phyloP scores from a whole-genome alignment of 306 rosid genomes.

The peach (Prunus persica) region DNA sequence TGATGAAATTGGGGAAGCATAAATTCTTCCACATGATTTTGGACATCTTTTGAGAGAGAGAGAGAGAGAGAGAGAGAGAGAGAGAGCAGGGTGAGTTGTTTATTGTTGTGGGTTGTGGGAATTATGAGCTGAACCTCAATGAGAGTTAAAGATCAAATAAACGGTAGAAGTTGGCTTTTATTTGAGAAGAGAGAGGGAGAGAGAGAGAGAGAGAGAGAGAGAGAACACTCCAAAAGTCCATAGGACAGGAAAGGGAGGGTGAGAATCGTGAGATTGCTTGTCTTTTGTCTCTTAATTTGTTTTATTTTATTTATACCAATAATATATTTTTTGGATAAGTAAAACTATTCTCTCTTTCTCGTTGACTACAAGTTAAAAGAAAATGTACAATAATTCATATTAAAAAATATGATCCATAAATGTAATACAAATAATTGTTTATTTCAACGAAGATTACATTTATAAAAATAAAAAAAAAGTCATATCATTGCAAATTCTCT shows the following conservation, averaged over 20 bases:
- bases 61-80: neutral
- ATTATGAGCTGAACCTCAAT: neutral
- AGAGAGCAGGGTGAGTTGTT: neutral
- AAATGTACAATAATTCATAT: too few relatives aligned
- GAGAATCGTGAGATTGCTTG: neutral
- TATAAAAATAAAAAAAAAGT: too few relatives aligned
- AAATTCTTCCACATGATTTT: conserved; percentile 48
- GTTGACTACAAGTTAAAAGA: neutral
- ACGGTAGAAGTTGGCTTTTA: conserved; percentile 12
- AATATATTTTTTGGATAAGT: neutral
- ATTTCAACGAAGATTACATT: too few relatives aligned
- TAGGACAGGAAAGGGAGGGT: neutral
- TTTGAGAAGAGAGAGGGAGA: neutral
- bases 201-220: conserved; percentile 7
- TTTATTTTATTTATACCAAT: neutral
- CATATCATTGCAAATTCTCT: too few relatives aligned
- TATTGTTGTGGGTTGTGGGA: neutral
- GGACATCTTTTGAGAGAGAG: conserved; percentile 35
- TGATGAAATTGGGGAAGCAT: conserved; percentile 72
- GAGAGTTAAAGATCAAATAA: conserved; percentile 5
- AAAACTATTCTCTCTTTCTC: neutral
- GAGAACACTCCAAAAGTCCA: neutral
- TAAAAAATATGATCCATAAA: too few relatives aligned
- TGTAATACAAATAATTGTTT: too few relatives aligned
- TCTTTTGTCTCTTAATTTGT: neutral